Evolutionary conservation across 78 protist species (phyloP).

Genomic region (Creolimax fragrantissima): DNA sequence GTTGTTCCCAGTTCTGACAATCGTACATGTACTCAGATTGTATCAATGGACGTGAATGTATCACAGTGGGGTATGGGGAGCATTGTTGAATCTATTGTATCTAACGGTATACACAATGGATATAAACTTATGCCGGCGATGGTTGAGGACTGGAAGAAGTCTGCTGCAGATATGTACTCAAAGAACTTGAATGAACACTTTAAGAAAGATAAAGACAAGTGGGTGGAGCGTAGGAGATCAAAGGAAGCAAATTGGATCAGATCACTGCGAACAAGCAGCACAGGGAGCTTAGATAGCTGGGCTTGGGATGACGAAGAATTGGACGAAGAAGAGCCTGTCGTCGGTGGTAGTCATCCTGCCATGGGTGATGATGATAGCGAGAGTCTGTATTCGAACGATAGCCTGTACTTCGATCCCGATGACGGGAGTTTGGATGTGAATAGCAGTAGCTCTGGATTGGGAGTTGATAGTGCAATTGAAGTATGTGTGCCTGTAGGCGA

Average conservation of each 20-base stretch:
- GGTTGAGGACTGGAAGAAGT: not conserved
- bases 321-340: too few relatives aligned
- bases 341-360: too few relatives aligned
- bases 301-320: too few relatives aligned
- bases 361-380: not conserved
- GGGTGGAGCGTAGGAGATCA: not conserved
- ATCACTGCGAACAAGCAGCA: not conserved
- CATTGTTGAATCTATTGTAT: not conserved
- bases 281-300: too few relatives aligned
- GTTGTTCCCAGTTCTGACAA: not conserved
- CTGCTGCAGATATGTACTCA: not conserved
- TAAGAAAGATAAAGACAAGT: not conserved
- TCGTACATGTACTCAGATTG: not conserved
- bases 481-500: not conserved
- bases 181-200: not conserved
- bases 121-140: not conserved
- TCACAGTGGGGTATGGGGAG: not conserved
- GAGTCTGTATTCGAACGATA: not conserved
- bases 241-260: not conserved
- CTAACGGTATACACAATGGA: not conserved
- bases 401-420: not conserved
- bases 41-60: not conserved
- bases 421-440: not conserved
- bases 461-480: not conserved
- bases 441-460: not conserved